Evolutionary conservation across 345 rosid species (phyloP).

Genomic region (Eutrema heterophyllum): DNA sequence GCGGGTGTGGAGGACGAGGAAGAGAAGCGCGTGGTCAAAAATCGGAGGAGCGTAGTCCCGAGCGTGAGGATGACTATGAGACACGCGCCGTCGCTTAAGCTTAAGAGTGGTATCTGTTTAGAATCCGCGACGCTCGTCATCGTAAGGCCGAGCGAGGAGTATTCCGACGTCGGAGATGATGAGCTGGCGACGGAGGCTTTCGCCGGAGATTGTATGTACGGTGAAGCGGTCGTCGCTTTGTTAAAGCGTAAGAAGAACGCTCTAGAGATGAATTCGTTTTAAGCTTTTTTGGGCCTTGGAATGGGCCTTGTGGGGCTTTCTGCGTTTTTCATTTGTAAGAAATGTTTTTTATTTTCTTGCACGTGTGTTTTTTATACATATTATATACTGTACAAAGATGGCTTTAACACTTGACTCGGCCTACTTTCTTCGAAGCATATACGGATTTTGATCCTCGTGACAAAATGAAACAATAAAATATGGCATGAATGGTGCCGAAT

Average conservation of each 20-base stretch:
- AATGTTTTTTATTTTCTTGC: not conserved
- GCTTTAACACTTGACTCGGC: not conserved
- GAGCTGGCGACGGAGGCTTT: slow-evolving; percentile 29
- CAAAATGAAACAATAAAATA: not conserved
- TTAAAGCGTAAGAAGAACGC: slow-evolving; percentile 11
- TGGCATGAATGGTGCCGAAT: not conserved
- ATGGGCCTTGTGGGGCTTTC: slow-evolving; percentile 2
- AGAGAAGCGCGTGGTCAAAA: slow-evolving; percentile 12
- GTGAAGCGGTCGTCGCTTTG: slow-evolving; percentile 31
- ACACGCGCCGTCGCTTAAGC: slow-evolving; percentile 28
- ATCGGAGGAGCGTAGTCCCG: slow-evolving; percentile 22
- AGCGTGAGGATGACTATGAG: slow-evolving; percentile 35
- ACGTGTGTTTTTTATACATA: not conserved
- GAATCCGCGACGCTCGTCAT: slow-evolving; percentile 27
- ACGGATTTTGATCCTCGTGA: not conserved
- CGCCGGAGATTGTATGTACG: slow-evolving; percentile 27
- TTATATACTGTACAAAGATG: slow-evolving; percentile 1
- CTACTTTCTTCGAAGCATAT: not conserved
- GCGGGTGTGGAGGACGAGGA: slow-evolving; percentile 4
- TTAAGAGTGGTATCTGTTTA: slow-evolving; percentile 22
- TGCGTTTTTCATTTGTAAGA: not conserved
- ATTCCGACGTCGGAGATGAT: slow-evolving; percentile 15
- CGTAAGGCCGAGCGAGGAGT: not conserved
- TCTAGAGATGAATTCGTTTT: slow-evolving; percentile 17
- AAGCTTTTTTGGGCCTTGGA: not conserved